These are phyloP conservation scores for Avena eriantha DNA, from an alignment of 176 grass and related monocot genomes.

Conservation along the genomic window DNA sequence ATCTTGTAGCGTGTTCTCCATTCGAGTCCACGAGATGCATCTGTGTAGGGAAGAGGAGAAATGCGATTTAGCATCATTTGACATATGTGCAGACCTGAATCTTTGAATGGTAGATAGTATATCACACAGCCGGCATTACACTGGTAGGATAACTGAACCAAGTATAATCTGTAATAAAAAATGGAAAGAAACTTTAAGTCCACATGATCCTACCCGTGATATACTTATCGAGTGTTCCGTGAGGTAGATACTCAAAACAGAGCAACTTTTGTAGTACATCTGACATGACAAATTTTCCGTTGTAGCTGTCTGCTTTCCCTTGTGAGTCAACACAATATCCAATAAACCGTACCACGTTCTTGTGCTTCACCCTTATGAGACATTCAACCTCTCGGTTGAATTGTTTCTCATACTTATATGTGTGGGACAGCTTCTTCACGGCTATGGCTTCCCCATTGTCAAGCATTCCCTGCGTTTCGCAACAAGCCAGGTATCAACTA, in stretches of 20 bases:
- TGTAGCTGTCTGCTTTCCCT: neutral
- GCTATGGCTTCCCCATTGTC: neutral
- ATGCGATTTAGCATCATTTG: neutral
- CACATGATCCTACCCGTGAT: neutral
- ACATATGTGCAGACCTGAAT: neutral
- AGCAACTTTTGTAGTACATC: neutral
- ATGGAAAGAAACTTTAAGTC: neutral
- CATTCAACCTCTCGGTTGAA: neutral
- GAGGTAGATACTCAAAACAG: neutral
- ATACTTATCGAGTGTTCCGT: neutral
- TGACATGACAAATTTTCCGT: neutral
- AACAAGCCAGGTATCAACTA: neutral
- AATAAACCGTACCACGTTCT: neutral
- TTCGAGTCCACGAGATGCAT: neutral
- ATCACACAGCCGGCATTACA: too few relatives aligned
- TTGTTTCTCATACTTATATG: neutral
- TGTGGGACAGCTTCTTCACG: neutral
- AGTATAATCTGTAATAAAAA: neutral
- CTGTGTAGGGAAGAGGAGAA: neutral
- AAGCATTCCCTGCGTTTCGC: neutral
- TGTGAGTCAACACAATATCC: neutral
- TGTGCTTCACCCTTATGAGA: neutral
- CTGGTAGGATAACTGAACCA: neutral
- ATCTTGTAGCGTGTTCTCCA: neutral
- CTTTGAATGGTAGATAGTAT: neutral